Evolutionary conservation across 345 rosid genomes (phyloP), one percentile per base, ranked within the genome.

Genomic region (Pelargonium nanum): DNA sequence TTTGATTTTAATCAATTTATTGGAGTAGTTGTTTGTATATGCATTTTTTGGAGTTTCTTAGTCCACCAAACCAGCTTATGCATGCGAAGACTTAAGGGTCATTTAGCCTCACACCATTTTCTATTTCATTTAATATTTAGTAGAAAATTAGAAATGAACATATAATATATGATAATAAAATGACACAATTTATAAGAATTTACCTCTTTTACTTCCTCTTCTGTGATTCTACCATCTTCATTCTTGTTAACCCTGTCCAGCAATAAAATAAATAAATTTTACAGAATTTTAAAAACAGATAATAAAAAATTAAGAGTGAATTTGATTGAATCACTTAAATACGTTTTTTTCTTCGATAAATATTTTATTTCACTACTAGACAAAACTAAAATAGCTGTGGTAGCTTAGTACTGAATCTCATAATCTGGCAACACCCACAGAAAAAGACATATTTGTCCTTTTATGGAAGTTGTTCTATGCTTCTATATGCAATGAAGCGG

Each of bases 181-280:
- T 20, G 20, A 19, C 1, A 53, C 23, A 4, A 15, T 7, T 55
- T 19, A 23, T 6, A 19, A 34, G 44, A 44, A 10, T 24, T 56
- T 10, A 78, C 80, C 81, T 80, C 78, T 40, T 70, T 80, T 0
- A 83, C 17, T 48, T 83, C 83, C 48, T 48, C 26, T 23, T 60
- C 34, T 3, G 54, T 26, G 10, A 83, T 59, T 67, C 67, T 66
- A 68, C 85, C 87, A 58, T 83, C 83, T 81, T 70, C 64, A 10
- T 83, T 69, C 48, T 57, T 64, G 23, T 83, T 83, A 53, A 77
- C 78, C 34, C 84, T 82, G 78, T n/a, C 4, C 55, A 55, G 34
- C 24, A 34, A 23, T 30, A 28, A 28, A 28, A 28, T 28, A 28
- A 28, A 28, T 7, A 28, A 2, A n/a, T n/a, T n/a, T n/a, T n/a